Percentiles rank a stretch among this genome's conserved stretches.
phyloP scores from a whole-genome alignment of 345 rosid genomes.

The Moricandia arvensis region DNA sequence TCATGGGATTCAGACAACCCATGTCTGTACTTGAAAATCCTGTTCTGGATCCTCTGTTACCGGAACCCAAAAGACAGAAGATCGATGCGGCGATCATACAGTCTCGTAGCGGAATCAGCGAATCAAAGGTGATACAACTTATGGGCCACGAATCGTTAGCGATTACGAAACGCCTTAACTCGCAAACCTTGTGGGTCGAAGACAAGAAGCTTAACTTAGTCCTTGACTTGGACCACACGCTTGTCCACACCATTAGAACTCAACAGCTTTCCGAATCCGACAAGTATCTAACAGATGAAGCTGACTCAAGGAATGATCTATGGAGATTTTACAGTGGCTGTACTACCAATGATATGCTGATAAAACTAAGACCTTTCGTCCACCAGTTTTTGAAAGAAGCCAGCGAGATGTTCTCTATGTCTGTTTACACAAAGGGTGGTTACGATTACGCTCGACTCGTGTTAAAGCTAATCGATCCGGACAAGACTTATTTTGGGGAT shows the following conservation, averaged over 20 bases:
- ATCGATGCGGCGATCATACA: neutral
- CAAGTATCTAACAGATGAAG: neutral
- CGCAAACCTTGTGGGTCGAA: neutral
- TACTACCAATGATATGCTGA: no score
- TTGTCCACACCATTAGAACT: no score
- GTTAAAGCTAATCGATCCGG: constrained; percentile 17
- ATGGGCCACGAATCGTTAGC: neutral
- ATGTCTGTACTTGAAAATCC: neutral
- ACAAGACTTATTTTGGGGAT: constrained; percentile 2
- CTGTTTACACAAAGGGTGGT: constrained; percentile 23
- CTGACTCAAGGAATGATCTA: neutral
- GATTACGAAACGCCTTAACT: neutral
- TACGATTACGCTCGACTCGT: neutral
- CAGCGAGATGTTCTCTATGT: constrained; percentile 10
- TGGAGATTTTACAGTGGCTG: neutral
- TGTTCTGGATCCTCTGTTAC: neutral
- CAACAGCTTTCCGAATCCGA: constrained; percentile 2
- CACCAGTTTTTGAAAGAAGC: constrained; percentile 24
- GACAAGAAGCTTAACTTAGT: no score
- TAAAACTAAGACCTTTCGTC: constrained; percentile 20
- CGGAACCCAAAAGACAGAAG: neutral
- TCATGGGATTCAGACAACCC: neutral
- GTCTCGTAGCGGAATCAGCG: no score
- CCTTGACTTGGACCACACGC: no score
- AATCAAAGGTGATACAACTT: neutral